Conservation (phyloP, 2,329 filamentous ascomycete genomes). For the Phaeosphaeria sp. region DNA sequence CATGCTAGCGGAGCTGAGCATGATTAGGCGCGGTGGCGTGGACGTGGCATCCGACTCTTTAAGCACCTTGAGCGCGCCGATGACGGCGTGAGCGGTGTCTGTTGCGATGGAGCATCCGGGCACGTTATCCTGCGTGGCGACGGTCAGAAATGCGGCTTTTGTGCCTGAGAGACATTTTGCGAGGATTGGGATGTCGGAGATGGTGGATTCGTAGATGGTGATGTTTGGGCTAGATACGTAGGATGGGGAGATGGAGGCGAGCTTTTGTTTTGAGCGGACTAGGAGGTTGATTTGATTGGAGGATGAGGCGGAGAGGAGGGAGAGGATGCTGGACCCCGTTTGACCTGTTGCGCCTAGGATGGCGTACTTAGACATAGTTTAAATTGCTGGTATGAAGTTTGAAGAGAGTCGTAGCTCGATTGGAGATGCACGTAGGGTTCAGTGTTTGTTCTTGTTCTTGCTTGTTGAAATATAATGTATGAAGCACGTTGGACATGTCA, state of each 20-base stretch:
- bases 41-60: slow-evolving; percentile 5
- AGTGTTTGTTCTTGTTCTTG: no score
- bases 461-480: no score
- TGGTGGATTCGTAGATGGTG: slow-evolving; percentile 52
- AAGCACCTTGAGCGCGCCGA: slow-evolving; percentile 46
- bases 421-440: no score
- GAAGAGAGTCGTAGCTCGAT: no score
- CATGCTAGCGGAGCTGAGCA: slow-evolving; percentile 54
- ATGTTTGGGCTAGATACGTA: slow-evolving; percentile 22
- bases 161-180: slow-evolving; percentile 44
- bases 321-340: slow-evolving; percentile 14
- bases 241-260: slow-evolving; percentile 6
- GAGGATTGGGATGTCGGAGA: slow-evolving; percentile 51
- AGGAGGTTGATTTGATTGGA: slow-evolving; percentile 16
- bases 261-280: slow-evolving; percentile 19
- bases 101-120: slow-evolving; percentile 50
- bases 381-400: no score
- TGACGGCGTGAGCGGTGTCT: slow-evolving; percentile 46
- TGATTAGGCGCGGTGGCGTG: slow-evolving; percentile 49
- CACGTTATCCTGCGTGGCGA: slow-evolving; percentile 52
- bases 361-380: slow-evolving; percentile 13
- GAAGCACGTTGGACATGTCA: no score
- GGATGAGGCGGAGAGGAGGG: slow-evolving; percentile 7
- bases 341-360: slow-evolving; percentile 23
- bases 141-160: slow-evolving; percentile 52